Conservation (phyloP, 306 rosid genomes). For the Trifolium fragiferum region DNA sequence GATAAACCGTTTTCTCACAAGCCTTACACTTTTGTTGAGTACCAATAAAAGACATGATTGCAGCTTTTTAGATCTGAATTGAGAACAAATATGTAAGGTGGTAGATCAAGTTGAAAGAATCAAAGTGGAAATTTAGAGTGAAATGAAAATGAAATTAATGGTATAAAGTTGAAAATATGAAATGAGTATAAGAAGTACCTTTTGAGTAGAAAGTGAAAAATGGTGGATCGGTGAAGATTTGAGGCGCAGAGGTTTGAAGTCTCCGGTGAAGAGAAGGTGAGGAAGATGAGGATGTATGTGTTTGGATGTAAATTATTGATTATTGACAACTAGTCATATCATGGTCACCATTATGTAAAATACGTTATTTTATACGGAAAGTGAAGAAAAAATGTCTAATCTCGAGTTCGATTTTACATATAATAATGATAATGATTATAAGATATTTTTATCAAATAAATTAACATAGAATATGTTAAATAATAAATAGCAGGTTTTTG, state of each 20-base stretch:
- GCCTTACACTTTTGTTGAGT: slow-evolving; percentile 96
- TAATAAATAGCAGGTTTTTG: too few species aligned
- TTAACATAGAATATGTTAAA: too few species aligned
- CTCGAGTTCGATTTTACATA: too few species aligned
- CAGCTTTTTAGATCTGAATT: slow-evolving; percentile 63
- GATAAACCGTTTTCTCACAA: slow-evolving; percentile 91
- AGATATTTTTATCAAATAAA: too few species aligned
- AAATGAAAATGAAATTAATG: slow-evolving; percentile 19
- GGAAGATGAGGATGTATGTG: background rate
- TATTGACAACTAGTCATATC: slow-evolving; percentile 25
- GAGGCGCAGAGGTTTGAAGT: background rate
- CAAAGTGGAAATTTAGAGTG: background rate
- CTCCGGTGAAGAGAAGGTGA: background rate
- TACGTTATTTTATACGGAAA: background rate
- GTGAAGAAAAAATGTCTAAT: background rate
- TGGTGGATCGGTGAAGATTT: slow-evolving; percentile 53
- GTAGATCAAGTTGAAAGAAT: slow-evolving; percentile 47
- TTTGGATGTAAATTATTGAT: slow-evolving; percentile 41
- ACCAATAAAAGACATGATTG: slow-evolving; percentile 81
- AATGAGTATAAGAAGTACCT: slow-evolving; percentile 43
- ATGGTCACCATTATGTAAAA: slow-evolving; percentile 37
- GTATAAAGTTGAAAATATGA: slow-evolving; percentile 16
- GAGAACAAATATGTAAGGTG: slow-evolving; percentile 31
- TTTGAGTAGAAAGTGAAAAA: slow-evolving; percentile 40
- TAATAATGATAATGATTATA: too few species aligned